phyloP scores from a whole-genome alignment of 2,329 filamentous ascomycete species.

The Lachnum nothofagi region DNA sequence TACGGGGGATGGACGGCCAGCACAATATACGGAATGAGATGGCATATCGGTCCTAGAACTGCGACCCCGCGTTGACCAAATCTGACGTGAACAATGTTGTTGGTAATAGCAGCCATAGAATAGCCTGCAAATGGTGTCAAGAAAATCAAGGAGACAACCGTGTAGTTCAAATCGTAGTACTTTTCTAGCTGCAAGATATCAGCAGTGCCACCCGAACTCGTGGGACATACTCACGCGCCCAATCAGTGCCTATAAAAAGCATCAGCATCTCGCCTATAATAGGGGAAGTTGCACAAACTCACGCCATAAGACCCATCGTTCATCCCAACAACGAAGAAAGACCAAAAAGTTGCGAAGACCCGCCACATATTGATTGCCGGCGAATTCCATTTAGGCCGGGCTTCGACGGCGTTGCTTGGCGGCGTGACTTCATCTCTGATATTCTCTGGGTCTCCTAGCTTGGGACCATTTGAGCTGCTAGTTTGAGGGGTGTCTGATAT shows the following conservation, averaged over 20 bases:
- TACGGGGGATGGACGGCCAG: constrained; percentile 65
- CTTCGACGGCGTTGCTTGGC: constrained; percentile 17
- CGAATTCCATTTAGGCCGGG: constrained; percentile 58
- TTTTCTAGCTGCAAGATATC: constrained; percentile 44
- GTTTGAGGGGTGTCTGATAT: background rate
- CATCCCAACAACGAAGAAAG: constrained; percentile 61
- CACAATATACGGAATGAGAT: constrained; percentile 60
- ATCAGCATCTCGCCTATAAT: constrained; percentile 32
- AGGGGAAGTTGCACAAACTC: constrained; percentile 31
- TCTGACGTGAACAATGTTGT: constrained; percentile 55
- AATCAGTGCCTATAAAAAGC: constrained; percentile 41
- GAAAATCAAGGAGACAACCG: constrained; percentile 61
- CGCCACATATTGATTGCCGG: constrained; percentile 54
- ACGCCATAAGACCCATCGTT: constrained; percentile 64
- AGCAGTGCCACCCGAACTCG: background rate
- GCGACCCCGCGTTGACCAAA: constrained; percentile 67
- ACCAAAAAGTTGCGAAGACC: constrained; percentile 54
- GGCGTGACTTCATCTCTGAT: constrained; percentile 8
- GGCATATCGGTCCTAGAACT: constrained; percentile 56
- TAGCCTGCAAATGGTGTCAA: constrained; percentile 63
- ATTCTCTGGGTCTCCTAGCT: constrained; percentile 9
- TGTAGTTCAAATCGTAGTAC: constrained; percentile 59
- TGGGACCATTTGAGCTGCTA: background rate
- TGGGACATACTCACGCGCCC: constrained; percentile 33
- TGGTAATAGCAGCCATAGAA: constrained; percentile 55